Base-by-base conservation (phyloP, 495 filamentous ascomycete genomes). In the Evansstolkia leycettana region DNA sequence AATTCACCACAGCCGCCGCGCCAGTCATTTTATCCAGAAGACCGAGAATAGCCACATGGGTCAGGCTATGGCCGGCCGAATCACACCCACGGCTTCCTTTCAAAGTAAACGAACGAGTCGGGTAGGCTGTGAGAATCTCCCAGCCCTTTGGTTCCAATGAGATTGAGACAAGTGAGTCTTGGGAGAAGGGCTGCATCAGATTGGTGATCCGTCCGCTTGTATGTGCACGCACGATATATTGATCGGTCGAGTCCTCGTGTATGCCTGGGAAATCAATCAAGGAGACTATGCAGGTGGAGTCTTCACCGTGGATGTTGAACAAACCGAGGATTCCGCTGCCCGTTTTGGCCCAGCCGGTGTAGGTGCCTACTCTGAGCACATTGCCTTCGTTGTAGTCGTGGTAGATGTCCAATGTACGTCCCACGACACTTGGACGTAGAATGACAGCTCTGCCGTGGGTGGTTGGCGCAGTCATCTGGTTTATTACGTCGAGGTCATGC, bases 21-120 rank as follows among this genome's bases (percentile, higher is more conserved):
- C 86, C 90, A 2, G 86, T 85, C 79, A 96, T 92, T 52, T 94
- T 93, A 11, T 71, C 82, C 15, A 94, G 42, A 2, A 98, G 60
- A 7, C 90, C 90, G 2, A 98, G 55, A n/a, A 80, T 73, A 1
- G 80, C 80, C 9, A 84, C 56, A 30, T 69, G 47, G 9, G 55
- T 60, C 7, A 40, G 33, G 3, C n/a, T 40, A 20, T 34, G 27
- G 4, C 18, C 24, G 7, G 20, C 41, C 5, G 19, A 10, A 9
- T 31, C 32, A 9, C 31, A 26, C 1, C 41, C 40, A 4, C 36
- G 38, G n/a, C 39, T 50, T 7, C 41, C 42, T 11, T 40, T 54
- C 5, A 73, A 51, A 1, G 60, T 56, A 43, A 87, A 77, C 0
- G 57, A 48, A 1, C 57, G 54, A 13, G 83, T 47, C 3, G 84